Evolutionary conservation across 2,329 filamentous ascomycete species (phyloP), one percentile per base, ranked within the genome.

Genomic region (Epichloe uncinata): DNA sequence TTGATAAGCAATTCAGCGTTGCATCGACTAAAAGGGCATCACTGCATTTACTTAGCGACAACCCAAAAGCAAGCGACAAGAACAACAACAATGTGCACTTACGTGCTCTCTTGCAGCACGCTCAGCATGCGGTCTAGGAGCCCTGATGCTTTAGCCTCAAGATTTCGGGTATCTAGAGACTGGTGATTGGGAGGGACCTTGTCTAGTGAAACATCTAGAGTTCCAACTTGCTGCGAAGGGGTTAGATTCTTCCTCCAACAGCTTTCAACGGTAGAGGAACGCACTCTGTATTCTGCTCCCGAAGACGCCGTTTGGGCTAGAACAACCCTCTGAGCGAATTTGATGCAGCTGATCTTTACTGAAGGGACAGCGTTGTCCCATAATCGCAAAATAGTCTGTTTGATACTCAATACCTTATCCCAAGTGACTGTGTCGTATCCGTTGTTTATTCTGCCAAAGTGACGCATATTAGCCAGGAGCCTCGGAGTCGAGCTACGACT

Each of bases 291-390:
- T 63, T 97, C 91, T 50, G 81, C 74, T 57, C 87, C 85, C 52
- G 84, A 71, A 44, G 87, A 87, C n/a, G 84, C 82, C 11, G 88
- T 96, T 67, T 98, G 91, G 16, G 89, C 87, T 56, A 96, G 78
- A 42, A 98, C 85, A 42, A 97, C 87, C 55, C 87, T 82, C 70
- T 98, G 91, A 37, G 88, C 84, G 66, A 98, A 98, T 68, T 98
- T 98, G 75, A 97, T 84, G 71, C 93, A 97, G 73, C 89, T 95
- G 65, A 97, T 84, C 59, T 84, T 84, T 55, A 97, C 79, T 3
- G 87, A 84, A 12, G 84, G 76, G 13, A 79, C 71, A 16, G 87
- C 83, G 42, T 74, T 78, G 58, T 96, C 91, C 91, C 94, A 96
- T 61, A 93, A 81, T 52, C 80, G 81, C 53, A 98, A 68, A 57